Conservation (phyloP, 164 flowering plant genomes). For the Buxus sempervirens region DNA sequence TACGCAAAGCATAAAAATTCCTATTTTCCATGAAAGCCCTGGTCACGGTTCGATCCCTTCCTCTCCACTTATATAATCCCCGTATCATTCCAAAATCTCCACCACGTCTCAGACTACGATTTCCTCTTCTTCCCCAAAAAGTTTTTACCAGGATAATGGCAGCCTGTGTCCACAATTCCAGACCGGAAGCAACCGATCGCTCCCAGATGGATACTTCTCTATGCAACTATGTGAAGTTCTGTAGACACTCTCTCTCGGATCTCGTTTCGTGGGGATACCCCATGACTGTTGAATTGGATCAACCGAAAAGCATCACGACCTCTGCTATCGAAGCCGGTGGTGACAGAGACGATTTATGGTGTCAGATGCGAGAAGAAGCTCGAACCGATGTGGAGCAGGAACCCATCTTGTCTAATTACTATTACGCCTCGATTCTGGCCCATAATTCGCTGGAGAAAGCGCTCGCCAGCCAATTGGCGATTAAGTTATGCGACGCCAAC, state of each 20-base stretch:
- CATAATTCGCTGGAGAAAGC: constrained; percentile 52
- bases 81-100: background rate
- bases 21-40: constrained; percentile 17
- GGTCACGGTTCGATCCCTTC: background rate
- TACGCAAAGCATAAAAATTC: background rate
- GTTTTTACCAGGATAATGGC: constrained; percentile 33
- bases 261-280: constrained; percentile 27
- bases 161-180: constrained; percentile 41
- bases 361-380: constrained; percentile 51
- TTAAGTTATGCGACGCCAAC: constrained; percentile 40
- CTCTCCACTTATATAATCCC: constrained; percentile 11
- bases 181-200: constrained; percentile 27
- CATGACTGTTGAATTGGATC: constrained; percentile 21
- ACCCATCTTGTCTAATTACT: constrained; percentile 54
- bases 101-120: background rate
- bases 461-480: constrained; percentile 44
- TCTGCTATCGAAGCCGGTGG: background rate
- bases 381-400: constrained; percentile 41
- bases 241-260: constrained; percentile 35
- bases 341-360: constrained; percentile 41
- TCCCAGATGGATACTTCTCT: constrained; percentile 27
- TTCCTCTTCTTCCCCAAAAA: constrained; percentile 1
- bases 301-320: constrained; percentile 2
- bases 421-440: constrained; percentile 38
- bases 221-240: constrained; percentile 23